These are phyloP conservation scores for Aspergillus ochraceoroseus DNA, from an alignment of 2,329 filamentous ascomycete genomes.

Conservation along the genomic window DNA sequence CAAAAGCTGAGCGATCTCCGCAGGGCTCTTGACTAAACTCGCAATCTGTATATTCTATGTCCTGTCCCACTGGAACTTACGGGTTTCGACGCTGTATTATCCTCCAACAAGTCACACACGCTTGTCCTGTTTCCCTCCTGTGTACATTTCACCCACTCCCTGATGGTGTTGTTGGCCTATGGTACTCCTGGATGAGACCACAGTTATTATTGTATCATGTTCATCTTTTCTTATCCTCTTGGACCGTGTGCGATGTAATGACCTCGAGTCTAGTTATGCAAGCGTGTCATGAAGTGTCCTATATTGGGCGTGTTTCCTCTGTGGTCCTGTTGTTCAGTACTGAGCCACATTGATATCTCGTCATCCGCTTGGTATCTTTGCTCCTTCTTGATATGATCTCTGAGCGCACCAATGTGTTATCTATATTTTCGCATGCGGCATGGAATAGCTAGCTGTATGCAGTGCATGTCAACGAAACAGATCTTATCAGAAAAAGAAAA, in stretches of 20 bases:
- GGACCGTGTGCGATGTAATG: constrained; percentile 11
- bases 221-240: constrained; percentile 15
- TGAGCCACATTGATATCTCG: not conserved
- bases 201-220: constrained; percentile 21
- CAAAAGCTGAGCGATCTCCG: constrained; percentile 72
- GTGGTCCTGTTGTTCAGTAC: constrained; percentile 4
- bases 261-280: constrained; percentile 11
- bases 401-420: too few relatives aligned
- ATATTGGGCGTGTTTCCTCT: constrained; percentile 5
- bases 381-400: too few relatives aligned
- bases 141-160: constrained; percentile 19
- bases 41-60: constrained; percentile 4
- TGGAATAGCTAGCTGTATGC: constrained; percentile 20
- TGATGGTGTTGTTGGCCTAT: constrained; percentile 10
- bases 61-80: constrained; percentile 3
- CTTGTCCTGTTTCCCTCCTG: constrained; percentile 3
- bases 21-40: constrained; percentile 48
- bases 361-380: too few relatives aligned
- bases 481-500: constrained; percentile 1
- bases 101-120: not conserved
- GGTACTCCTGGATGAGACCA: constrained; percentile 17
- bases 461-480: constrained; percentile 24
- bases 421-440: too few relatives aligned
- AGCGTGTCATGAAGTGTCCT: constrained; percentile 16
- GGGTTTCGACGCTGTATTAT: constrained; percentile 7